A percentile compares a stretch with the other conserved stretches of the same genome.
Evolutionary conservation across 2,329 filamentous ascomycete species (phyloP).

Genomic region (Leptographium lundbergii): DNA sequence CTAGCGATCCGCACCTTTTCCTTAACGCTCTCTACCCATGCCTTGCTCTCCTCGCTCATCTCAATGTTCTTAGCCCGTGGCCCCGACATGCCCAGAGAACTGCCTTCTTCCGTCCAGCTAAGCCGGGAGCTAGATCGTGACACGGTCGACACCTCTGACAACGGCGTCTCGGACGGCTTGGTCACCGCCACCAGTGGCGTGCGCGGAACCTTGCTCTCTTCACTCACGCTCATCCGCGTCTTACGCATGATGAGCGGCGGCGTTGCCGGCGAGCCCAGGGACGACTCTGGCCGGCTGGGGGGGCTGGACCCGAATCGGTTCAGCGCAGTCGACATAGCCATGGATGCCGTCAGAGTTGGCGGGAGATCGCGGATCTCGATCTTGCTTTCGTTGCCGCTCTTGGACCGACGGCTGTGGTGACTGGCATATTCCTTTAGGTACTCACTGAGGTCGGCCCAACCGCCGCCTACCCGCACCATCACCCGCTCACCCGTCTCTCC

Average conservation of each 20-base stretch:
- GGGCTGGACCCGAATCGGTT: slow-evolving; percentile 20
- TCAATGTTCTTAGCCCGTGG: slow-evolving; percentile 51
- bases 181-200: slow-evolving; percentile 4
- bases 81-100: slow-evolving; percentile 56
- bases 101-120: slow-evolving; percentile 43
- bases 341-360: slow-evolving; percentile 10
- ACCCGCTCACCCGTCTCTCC: slow-evolving; percentile 84
- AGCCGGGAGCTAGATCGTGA: slow-evolving; percentile 41
- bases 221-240: slow-evolving; percentile 33
- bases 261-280: slow-evolving; percentile 25
- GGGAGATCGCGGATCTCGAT: slow-evolving; percentile 46
- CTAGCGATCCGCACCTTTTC: slow-evolving; percentile 64
- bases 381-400: slow-evolving; percentile 32
- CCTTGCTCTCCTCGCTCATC: slow-evolving; percentile 60
- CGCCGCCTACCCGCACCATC: slow-evolving; percentile 95
- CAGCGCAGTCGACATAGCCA: background rate
- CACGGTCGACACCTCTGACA: slow-evolving; percentile 29
- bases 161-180: slow-evolving; percentile 26
- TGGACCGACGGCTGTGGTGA: slow-evolving; percentile 69
- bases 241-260: slow-evolving; percentile 43
- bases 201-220: slow-evolving; percentile 12
- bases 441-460: slow-evolving; percentile 95
- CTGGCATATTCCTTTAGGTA: slow-evolving; percentile 88
- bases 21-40: slow-evolving; percentile 76
- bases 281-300: slow-evolving; percentile 22